Evolutionary conservation across 2,329 filamentous ascomycete genomes (phyloP), one percentile per base, ranked within the genome.

Genomic region (Pseudogymnoascus sp.): DNA sequence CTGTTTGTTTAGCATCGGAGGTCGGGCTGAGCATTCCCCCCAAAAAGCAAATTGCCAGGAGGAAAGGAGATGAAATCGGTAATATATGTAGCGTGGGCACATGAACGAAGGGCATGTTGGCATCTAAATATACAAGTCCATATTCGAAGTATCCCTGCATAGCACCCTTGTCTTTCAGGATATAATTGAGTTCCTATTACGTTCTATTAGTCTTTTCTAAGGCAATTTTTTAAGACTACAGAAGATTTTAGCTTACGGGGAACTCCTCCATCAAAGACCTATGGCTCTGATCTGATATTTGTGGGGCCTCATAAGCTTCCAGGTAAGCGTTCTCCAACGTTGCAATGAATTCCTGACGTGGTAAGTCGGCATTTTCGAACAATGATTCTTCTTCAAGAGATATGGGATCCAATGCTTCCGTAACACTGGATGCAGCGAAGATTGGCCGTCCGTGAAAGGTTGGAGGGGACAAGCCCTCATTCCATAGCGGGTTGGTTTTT

Each of bases 241-340:
- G 16, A 39, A 39, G n/a, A 39, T 39, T 39, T 39, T 39, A 19
- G 38, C 38, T 39, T 19, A 39, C 38, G 16, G 38, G 38, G 38
- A 39, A 39, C 38, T 39, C 38, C n/a, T 39, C 38, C 38, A 39
- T 19, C 38, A 39, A 39, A 39, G 38, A 39, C 38, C 16, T 39
- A 39, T 39, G 16, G 38, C 38, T 75, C 38, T 39, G n/a, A 19
- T 39, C 8, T 39, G 38, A 19, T 39, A 39, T 39, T 39, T 19
- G 38, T 22, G 73, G 73, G 23, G 76, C 75, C 1, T 77, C 74
- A 73, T 77, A 75, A 63, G 74, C 75, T 0, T 78, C 77, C 67
- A 74, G 73, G 62, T 73, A 74, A 30, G 66, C 74, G 14, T 69
- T 77, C 19, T 70, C 73, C 23, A 68, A 64, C 3, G 75, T 72